phyloP scores from a whole-genome alignment of 2,329 filamentous ascomycete genomes.

The Gnomoniopsis sp. region DNA sequence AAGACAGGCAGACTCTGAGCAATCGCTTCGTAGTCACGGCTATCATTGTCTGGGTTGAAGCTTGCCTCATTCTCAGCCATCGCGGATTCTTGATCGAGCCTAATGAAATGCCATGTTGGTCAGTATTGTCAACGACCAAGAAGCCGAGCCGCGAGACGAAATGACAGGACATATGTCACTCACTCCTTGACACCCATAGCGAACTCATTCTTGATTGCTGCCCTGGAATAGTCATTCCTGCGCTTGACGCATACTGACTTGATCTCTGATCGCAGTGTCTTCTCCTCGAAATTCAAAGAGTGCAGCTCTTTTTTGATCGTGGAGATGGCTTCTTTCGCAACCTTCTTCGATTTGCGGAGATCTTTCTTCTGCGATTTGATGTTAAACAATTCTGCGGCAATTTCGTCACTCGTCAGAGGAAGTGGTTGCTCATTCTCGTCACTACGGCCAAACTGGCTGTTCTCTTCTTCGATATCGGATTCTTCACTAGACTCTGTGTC shows the following conservation, averaged over 20 bases:
- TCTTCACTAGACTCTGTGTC: background rate
- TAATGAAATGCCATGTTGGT: conserved; percentile 15
- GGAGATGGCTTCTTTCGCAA: background rate
- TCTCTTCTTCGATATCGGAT: background rate
- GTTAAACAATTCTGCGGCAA: background rate
- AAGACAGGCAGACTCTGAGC: conserved; percentile 57
- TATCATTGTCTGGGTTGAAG: conserved; percentile 52
- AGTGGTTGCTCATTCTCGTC: too few species aligned
- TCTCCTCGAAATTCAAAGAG: conserved; percentile 24
- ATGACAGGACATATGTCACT: background rate
- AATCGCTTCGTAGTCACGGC: conserved; percentile 56
- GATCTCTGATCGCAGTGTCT: conserved; percentile 27
- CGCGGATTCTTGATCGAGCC: conserved; percentile 50
- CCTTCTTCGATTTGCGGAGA: background rate
- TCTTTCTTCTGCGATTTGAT: background rate
- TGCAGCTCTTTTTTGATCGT: conserved; percentile 32
- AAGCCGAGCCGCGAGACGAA: background rate
- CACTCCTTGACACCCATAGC: conserved; percentile 55
- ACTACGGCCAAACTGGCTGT: too few species aligned
- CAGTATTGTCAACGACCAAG: background rate
- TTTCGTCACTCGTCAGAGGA: background rate
- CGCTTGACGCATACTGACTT: conserved; percentile 42
- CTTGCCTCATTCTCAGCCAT: conserved; percentile 50
- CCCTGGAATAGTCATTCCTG: conserved; percentile 52
- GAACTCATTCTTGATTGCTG: conserved; percentile 55